phyloP scores from a whole-genome alignment of 2,329 filamentous ascomycete species.

The Sordariomycetes sp. region DNA sequence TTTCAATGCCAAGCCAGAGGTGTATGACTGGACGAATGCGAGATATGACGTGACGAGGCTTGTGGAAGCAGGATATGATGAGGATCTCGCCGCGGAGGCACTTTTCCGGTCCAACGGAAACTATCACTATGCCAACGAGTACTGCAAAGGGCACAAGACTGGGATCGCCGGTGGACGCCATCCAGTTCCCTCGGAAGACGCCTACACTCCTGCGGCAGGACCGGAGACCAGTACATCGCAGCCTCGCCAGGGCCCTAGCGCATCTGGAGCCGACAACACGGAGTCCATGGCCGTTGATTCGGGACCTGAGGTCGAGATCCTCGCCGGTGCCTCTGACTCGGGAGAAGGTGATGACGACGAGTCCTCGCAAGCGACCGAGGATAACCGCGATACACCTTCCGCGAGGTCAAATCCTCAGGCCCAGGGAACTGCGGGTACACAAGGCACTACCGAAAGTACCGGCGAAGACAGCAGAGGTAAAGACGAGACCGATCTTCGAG shows the following conservation, averaged over 20 bases:
- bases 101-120: slow-evolving; percentile 70
- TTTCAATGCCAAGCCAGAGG: slow-evolving; percentile 27
- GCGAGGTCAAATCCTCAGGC: slow-evolving; percentile 9
- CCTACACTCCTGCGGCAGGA: slow-evolving; percentile 17
- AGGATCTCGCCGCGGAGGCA: slow-evolving; percentile 61
- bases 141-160: slow-evolving; percentile 53
- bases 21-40: slow-evolving; percentile 31
- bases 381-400: slow-evolving; percentile 5
- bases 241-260: background rate
- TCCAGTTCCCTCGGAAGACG: slow-evolving; percentile 51
- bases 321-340: slow-evolving; percentile 6
- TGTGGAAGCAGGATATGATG: slow-evolving; percentile 22
- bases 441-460: slow-evolving; percentile 10
- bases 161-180: slow-evolving; percentile 47
- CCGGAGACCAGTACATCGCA: slow-evolving; percentile 8
- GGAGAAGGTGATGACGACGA: slow-evolving; percentile 9
- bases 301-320: slow-evolving; percentile 7
- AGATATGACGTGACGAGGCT: slow-evolving; percentile 18
- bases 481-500: slow-evolving; percentile 31
- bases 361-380: slow-evolving; percentile 5
- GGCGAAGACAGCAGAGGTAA: slow-evolving; percentile 19
- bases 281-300: slow-evolving; percentile 20
- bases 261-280: slow-evolving; percentile 7
- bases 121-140: slow-evolving; percentile 48
- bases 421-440: slow-evolving; percentile 10